Base-by-base conservation (phyloP, 768 basidiomycete genomes). In the Suillus discolor region DNA sequence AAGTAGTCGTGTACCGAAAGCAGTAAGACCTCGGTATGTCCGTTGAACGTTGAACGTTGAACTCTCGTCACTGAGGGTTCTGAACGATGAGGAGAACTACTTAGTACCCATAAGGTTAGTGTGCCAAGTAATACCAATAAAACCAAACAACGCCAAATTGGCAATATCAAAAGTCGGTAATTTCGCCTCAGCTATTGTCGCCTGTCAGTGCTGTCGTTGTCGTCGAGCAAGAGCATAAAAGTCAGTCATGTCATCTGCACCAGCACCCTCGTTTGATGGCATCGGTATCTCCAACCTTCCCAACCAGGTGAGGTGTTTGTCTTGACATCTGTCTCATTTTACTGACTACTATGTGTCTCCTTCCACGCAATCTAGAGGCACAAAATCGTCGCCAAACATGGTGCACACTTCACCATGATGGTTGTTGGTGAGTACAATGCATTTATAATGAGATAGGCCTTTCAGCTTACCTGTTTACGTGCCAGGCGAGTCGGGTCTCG, bases 401-500 rank as follows among this genome's bases (percentile, higher is more conserved):
- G 97, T 67, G 94, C 92, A 8, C 96, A 98, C 82, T 98, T 98
- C 82, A 99, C 97, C 65, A 88, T 99, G 74, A 99, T 99, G 97
- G 97, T 98, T 54, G 96, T 98, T 67, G 97, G 97, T 94, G 62
- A 54, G 71, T 65, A 4, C 34, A 34, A 25, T 6, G 15, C 47
- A 3, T 62, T 39, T 60, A n/a, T n/a, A 42, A 18, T 57, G 31
- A 41, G 4, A 2, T 38, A 25, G 34, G 23, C n/a, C 15, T 38
- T 18, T 31, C 23, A 53, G 1, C 44, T 59, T n/a, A 49, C 1
- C 39, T 69, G 11, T 15, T 13, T 6, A 28, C n/a, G 60, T 23
- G 16, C 12, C 73, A 96, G 95, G 95, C 78, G 97, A 99, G 82
- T 97, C 94, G 68, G 97, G 97, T 62, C 82, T 98, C 65, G 97